Evolutionary conservation across 495 filamentous ascomycete genomes (phyloP).

Genomic region (Hyaloscypha finlandica): DNA sequence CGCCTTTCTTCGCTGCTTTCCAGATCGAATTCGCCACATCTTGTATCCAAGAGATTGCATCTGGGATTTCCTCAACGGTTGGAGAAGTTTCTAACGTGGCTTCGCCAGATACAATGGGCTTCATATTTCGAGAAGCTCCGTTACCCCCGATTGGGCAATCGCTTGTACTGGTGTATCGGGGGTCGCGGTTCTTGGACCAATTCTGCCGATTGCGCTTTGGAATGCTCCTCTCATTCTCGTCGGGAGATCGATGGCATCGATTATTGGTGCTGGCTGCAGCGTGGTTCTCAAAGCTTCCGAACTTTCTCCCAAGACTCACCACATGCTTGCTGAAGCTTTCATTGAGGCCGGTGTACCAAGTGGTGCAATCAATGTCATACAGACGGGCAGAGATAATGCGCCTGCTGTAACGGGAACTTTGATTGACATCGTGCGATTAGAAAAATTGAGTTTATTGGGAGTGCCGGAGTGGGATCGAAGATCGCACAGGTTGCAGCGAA

Average conservation of each 20-base stretch:
- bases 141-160: no score
- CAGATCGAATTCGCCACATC: not conserved
- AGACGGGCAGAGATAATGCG: conserved; percentile 51
- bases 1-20: not conserved
- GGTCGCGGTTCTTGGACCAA: not conserved
- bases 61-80: not conserved
- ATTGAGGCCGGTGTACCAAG: conserved; percentile 70
- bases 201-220: conserved; percentile 1
- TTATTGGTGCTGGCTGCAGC: conserved; percentile 74
- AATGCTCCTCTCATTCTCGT: conserved; percentile 73
- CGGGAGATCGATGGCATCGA: conserved; percentile 65
- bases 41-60: not conserved
- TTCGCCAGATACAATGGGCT: not conserved
- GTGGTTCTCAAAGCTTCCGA: conserved; percentile 76
- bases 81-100: not conserved
- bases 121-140: not conserved
- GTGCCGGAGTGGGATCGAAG: conserved; percentile 55
- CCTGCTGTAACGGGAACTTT: conserved; percentile 52
- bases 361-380: conserved; percentile 58
- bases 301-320: conserved; percentile 71
- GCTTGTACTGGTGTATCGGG: no score
- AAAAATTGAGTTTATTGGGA: conserved; percentile 69
- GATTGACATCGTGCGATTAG: conserved; percentile 53
- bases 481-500: conserved; percentile 44
- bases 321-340: conserved; percentile 67